phyloP scores from a whole-genome alignment of 2,329 filamentous ascomycete genomes.

The Podosphaera leucotricha region DNA sequence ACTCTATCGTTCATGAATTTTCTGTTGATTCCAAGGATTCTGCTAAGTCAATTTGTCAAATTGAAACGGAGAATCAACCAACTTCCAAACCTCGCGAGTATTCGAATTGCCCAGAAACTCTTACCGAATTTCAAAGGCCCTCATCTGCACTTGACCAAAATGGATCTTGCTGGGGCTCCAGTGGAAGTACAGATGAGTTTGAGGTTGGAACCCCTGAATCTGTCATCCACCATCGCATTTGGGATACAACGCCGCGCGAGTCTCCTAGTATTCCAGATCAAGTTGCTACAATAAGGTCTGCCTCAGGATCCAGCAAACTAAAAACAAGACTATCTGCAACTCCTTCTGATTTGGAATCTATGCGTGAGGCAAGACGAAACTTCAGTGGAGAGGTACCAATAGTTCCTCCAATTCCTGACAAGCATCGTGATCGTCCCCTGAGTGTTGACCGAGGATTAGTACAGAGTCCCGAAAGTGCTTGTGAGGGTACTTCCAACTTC shows the following conservation, averaged over 20 bases:
- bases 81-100: conserved; percentile 12
- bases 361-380: conserved; percentile 68
- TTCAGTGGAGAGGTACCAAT: conserved; percentile 51
- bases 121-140: conserved; percentile 11
- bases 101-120: conserved; percentile 8
- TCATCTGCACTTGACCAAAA: conserved; percentile 39
- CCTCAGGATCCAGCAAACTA: conserved; percentile 51
- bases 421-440: conserved; percentile 29
- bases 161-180: conserved; percentile 34
- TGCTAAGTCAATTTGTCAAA: not conserved
- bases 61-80: not conserved
- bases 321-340: conserved; percentile 79
- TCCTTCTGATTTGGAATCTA: conserved; percentile 57
- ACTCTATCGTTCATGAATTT: not conserved
- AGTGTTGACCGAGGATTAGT: conserved; percentile 19
- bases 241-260: conserved; percentile 12
- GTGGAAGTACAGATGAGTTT: conserved; percentile 21
- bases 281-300: conserved; percentile 62
- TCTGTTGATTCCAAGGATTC: not conserved
- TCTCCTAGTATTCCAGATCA: conserved; percentile 54
- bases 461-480: conserved; percentile 14
- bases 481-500: conserved; percentile 40
- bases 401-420: conserved; percentile 36
- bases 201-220: conserved; percentile 64
- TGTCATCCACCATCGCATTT: conserved; percentile 57